phyloP scores from a whole-genome alignment of 805 yeast genomes.

The Candida krabiensis region DNA sequence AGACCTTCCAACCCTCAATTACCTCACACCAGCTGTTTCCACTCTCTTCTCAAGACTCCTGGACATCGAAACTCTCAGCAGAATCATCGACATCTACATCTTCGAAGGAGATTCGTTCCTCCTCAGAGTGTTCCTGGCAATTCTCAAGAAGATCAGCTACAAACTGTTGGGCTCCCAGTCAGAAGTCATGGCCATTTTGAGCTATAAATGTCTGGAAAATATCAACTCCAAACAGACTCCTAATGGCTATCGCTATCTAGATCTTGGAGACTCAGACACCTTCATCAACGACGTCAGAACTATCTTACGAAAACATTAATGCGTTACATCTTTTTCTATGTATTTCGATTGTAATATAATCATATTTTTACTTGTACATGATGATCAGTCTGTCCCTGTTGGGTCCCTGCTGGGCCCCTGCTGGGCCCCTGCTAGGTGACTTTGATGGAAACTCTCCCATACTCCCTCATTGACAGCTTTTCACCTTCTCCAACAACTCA shows the following conservation, averaged over 20 bases:
- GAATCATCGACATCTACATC: constrained; percentile 56
- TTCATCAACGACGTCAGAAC: constrained; percentile 44
- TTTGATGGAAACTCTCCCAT: too few species aligned
- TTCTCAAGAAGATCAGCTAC: constrained; percentile 47
- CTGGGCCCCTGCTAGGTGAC: too few species aligned
- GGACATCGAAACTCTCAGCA: constrained; percentile 44
- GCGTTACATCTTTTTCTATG: neutral
- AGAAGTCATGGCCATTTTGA: constrained; percentile 46
- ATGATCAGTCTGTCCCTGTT: too few species aligned
- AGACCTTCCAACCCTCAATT: constrained; percentile 41
- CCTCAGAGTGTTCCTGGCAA: constrained; percentile 52
- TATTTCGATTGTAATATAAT: neutral
- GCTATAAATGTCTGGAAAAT: constrained; percentile 31
- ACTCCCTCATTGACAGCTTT: constrained; percentile 25
- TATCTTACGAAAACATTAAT: constrained; percentile 32
- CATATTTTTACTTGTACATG: neutral
- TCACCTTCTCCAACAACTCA: constrained; percentile 40
- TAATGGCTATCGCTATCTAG: constrained; percentile 36
- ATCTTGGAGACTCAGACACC: constrained; percentile 50
- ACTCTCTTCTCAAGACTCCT: constrained; percentile 47
- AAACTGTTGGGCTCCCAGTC: constrained; percentile 50
- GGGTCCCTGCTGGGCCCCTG: too few species aligned
- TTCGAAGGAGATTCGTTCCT: constrained; percentile 63
- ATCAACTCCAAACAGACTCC: constrained; percentile 24
- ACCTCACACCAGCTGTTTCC: constrained; percentile 44